Evolutionary conservation across 1,284 basidiomycete species (phyloP), one percentile per base, ranked within the genome.

Genomic region (Fomitopsis pinicola): DNA sequence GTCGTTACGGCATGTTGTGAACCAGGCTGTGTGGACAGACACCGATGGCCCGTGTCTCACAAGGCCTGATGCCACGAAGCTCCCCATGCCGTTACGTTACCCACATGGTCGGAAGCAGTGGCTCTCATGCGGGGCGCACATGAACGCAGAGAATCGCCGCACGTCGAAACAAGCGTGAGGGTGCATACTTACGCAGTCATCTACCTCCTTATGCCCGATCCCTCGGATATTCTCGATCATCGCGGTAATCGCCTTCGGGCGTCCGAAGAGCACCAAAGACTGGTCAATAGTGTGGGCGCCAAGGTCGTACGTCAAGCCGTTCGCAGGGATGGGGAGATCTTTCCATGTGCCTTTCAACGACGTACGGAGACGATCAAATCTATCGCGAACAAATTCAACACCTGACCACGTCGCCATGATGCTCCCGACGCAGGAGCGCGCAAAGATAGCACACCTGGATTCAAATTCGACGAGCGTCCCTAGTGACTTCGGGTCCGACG

Each of bases 221-320:
- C 83, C 82, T 55, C 90, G 81, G 46, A 83, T 74, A 69, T 93
- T 93, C 67, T 87, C 82, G 30, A 87, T 76, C 67, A 90, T 83
- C 0, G 85, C 89, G 4, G 88, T 91, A 35, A 95, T 75, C 61
- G 76, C 84, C 38, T 81, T 71, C 0, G 94, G 93, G 57, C 84
- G 78, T 42, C 93, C 94, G 69, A 95, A 95, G 52, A 95, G 80
- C 12, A 80, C 77, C 33, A 95, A 77, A 6, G 85, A 80, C 73
- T 95, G 92, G 75, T 95, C 93, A 68, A 95, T 85, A 61, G 88
- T 74, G 71, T 90, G 88, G 6, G 87, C 73, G 22, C 85, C 88
- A 38, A 90, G 78, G 68, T 90, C 87, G 69, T 83, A 90, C 3
- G 82, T 80, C 52, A 82, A 76, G 6, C 88, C 86, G 42, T 79